Conservation (phyloP, 1,139 yeast genomes). For the Protomyces gravidus region DNA sequence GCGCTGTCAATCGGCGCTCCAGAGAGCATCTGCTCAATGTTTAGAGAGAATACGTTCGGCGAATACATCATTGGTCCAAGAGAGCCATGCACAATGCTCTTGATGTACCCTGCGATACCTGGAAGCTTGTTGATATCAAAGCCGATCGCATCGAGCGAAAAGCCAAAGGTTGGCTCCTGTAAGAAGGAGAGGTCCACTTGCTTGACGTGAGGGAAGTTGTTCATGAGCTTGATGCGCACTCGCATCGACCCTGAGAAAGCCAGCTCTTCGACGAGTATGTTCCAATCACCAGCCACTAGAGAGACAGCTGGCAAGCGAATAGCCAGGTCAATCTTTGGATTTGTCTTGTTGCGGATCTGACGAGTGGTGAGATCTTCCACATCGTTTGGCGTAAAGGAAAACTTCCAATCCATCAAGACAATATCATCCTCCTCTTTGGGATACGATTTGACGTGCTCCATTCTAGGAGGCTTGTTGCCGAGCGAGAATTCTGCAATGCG, state of each 20-base stretch:
- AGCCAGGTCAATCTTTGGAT: slow-evolving; percentile 57
- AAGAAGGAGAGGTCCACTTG: slow-evolving; percentile 78
- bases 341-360: slow-evolving; percentile 75
- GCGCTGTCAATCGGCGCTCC: slow-evolving; percentile 79
- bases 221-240: slow-evolving; percentile 80
- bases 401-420: slow-evolving; percentile 94
- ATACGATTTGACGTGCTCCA: slow-evolving; percentile 82
- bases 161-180: slow-evolving; percentile 84
- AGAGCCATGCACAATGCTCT: slow-evolving; percentile 77
- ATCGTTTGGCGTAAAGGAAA: slow-evolving; percentile 87
- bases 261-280: slow-evolving; percentile 47
- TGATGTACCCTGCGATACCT: slow-evolving; percentile 74
- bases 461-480: slow-evolving; percentile 92
- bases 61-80: slow-evolving; percentile 81
- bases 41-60: slow-evolving; percentile 88
- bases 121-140: slow-evolving; percentile 85
- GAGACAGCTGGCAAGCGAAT: slow-evolving; percentile 45
- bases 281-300: slow-evolving; percentile 43
- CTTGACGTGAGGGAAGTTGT: slow-evolving; percentile 86
- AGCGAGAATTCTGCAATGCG: slow-evolving; percentile 86
- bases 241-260: slow-evolving; percentile 67
- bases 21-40: slow-evolving; percentile 81
- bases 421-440: slow-evolving; percentile 84
- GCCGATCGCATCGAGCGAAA: slow-evolving; percentile 64
- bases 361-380: slow-evolving; percentile 74